Base-by-base conservation (phyloP, 129 eudicot species). In the Centaurea solstitialis region DNA sequence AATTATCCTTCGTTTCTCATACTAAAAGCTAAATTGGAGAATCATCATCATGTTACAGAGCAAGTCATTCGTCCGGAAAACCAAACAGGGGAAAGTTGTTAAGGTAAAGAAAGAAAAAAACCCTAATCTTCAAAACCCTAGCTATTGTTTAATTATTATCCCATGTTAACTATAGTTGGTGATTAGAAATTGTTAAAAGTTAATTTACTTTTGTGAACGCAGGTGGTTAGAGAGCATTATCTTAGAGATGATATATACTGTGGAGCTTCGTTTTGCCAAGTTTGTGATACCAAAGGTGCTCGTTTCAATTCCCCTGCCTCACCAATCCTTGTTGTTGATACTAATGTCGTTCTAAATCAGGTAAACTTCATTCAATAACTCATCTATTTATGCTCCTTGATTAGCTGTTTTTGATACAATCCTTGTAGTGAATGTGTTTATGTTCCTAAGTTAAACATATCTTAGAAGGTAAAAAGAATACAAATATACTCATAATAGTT, bases 331-430 rank as follows among this genome's bases (percentile, higher is more conserved):
- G 80, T 94, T 78, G 76, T 94, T 33, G 98, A 94, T 70, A 94
- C 98, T 4, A 91, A 94, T 84, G 97, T 94, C 24, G 98, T 94
- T 71, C 93, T 94, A 30, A 85, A 94, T 84, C 98, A 94, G 97
- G 98, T 91, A 47, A 71, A 45, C n/a, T 57, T 53, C 12, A 10
- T 62, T 79, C 0, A 18, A 66, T 33, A 43, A 18, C 18, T 43
- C 22, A 66, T 68, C 20, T n/a, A n/a, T n/a, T 53, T 57, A 21
- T 62, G 59, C 72, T 18, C 3, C 9, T 35, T 75, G 65, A 50
- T 75, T 75, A 53, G 47, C 79, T 57, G 79, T 30, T n/a, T n/a
- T n/a, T n/a, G n/a, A n/a, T n/a, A n/a, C n/a, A n/a, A n/a, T n/a
- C n/a, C n/a, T n/a, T 30, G 67, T 15, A 15, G 43, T 74, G 67